Evolutionary conservation across 2,329 filamentous ascomycete genomes (phyloP).

Genomic region (Epichloe hybrida): DNA sequence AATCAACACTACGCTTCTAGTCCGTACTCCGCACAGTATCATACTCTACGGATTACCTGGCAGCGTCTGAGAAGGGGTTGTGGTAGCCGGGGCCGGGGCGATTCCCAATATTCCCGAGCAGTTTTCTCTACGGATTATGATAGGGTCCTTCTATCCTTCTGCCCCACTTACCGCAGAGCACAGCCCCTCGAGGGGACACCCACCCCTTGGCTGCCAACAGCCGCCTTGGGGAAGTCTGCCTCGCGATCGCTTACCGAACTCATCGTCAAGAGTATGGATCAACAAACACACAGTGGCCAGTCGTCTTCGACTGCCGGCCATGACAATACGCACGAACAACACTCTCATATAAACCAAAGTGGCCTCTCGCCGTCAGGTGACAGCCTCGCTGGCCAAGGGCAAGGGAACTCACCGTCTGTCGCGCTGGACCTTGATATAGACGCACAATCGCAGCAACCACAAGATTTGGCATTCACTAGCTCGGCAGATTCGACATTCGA

Average conservation of each 20-base stretch:
- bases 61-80: constrained; percentile 1
- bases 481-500: constrained; percentile 24
- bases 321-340: constrained; percentile 33
- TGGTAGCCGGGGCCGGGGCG: background rate
- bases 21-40: too few species aligned
- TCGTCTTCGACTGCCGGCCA: constrained; percentile 38
- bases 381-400: constrained; percentile 32
- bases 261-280: constrained; percentile 24
- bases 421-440: constrained; percentile 48
- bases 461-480: constrained; percentile 17
- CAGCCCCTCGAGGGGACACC: constrained; percentile 15
- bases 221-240: constrained; percentile 33
- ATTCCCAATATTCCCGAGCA: constrained; percentile 2
- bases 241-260: constrained; percentile 14
- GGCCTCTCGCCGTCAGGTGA: constrained; percentile 47
- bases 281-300: constrained; percentile 35
- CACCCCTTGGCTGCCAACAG: constrained; percentile 24
- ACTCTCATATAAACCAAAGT: constrained; percentile 53
- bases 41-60: background rate
- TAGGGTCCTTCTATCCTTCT: constrained; percentile 2
- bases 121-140: background rate
- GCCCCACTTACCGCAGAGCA: constrained; percentile 11
- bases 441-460: constrained; percentile 26
- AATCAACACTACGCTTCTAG: too few species aligned
- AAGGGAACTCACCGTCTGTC: constrained; percentile 29